Percentiles rank a stretch among this genome's conserved stretches.
Conservation (phyloP, 129 eudicot genomes). For the Flaveria trinervia region DNA sequence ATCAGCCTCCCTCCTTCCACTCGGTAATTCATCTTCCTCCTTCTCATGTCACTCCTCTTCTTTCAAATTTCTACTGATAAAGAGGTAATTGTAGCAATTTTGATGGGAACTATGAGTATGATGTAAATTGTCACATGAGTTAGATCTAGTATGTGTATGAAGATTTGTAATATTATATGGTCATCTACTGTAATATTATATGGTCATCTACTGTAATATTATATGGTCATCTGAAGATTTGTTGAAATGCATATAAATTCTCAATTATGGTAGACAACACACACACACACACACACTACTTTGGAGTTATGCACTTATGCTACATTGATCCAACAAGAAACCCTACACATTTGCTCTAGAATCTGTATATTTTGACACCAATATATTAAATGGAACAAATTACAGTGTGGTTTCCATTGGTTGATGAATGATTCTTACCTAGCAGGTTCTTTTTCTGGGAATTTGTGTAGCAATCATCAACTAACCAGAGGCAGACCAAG, state of each 20-base stretch:
- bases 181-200: too few relatives aligned
- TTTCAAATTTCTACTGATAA: too few relatives aligned
- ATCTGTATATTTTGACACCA: background rate
- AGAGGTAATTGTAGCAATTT: background rate
- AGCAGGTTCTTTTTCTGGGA: constrained; percentile 46
- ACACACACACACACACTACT: background rate
- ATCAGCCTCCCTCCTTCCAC: constrained; percentile 40
- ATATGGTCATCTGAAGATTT: background rate
- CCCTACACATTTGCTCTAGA: background rate
- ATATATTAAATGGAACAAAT: background rate
- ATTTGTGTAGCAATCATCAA: constrained; percentile 20
- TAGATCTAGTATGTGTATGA: background rate
- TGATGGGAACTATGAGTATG: too few relatives aligned
- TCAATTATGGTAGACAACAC: background rate
- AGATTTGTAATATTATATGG: background rate
- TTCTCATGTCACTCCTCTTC: background rate
- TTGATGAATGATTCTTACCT: constrained; percentile 23
- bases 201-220: background rate
- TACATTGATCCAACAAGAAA: constrained; percentile 21
- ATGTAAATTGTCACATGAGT: background rate
- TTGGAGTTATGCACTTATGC: constrained; percentile 13
- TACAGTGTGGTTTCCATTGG: constrained; percentile 4
- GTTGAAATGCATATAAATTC: background rate
- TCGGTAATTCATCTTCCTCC: constrained; percentile 26
- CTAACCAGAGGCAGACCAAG: constrained; percentile 30